Base-by-base conservation (phyloP, 805 yeast genomes). In the Candida endomychidarum region DNA sequence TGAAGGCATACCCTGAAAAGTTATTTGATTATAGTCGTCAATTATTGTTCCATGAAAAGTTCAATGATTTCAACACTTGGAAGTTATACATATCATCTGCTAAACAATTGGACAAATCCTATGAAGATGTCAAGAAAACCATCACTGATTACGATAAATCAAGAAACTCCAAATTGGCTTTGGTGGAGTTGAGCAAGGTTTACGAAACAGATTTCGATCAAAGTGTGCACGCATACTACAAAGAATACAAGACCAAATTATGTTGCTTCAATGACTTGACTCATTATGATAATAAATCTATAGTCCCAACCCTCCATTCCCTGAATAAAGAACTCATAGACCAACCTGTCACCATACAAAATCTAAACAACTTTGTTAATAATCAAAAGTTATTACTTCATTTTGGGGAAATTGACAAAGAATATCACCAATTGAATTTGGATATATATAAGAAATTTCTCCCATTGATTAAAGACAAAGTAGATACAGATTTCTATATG, bases 51-150 rank as follows among this genome's bases (percentile, higher is more conserved):
- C 65, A 61, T 3, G 61, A 72, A 17, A 57, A 68, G 8, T 73
- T 84, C 40, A 88, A 90, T 57, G 96, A 89, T 57, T 90, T 78
- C 69, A 75, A 77, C 41, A 78, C 88, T 26, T 87, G 95, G 86
- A 75, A 79, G 48, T 63, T 68, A 12, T 59, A 75, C 36, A 70
- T 78, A 15, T 61, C 67, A 32, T 63, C 89, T 2, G 70, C 72
- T 0, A 50, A 54, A 14, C 49, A 70, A 18, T 47, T 73, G 16
- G 60, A 52, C 9, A 50, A 58, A 39, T 36, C 61, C 2, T 60
- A 60, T 8, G 70, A 65, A 2, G 57, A 74, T 1, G 21, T 56
- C 6, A 42, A 47, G 17, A 22, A 31, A 3, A 33, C 31, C 5
- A 48, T 57, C 18, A 30, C 38, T 21, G 32, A 31, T 2, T 43